phyloP scores from a whole-genome alignment of 768 basidiomycete species.

The Pholiota conissans region DNA sequence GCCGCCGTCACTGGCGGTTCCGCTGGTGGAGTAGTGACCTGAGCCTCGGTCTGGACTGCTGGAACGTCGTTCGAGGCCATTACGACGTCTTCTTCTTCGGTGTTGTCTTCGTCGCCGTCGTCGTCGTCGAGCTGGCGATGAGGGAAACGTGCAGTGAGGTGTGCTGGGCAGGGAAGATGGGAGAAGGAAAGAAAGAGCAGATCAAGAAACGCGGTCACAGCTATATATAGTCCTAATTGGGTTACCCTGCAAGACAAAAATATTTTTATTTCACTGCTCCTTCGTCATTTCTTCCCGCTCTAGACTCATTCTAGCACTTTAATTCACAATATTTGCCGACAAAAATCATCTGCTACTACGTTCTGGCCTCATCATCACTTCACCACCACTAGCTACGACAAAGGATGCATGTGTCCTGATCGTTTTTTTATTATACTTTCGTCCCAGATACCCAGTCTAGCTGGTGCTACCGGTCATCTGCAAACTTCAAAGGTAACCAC shows the following conservation, averaged over 20 bases:
- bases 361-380: too few relatives aligned
- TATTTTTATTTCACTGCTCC: not conserved
- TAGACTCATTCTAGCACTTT: too few relatives aligned
- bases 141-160: not conserved
- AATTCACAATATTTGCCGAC: too few relatives aligned
- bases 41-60: not conserved
- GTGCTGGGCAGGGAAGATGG: not conserved
- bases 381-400: too few relatives aligned
- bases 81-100: not conserved
- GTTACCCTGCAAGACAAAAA: not conserved
- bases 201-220: not conserved
- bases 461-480: not conserved
- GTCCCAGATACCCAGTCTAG: not conserved
- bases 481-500: not conserved
- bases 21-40: not conserved
- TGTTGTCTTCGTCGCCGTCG: too few relatives aligned
- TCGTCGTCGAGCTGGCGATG: not conserved
- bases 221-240: constrained; percentile 12
- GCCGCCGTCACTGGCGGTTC: constrained; percentile 6
- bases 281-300: not conserved
- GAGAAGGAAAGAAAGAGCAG: constrained; percentile 6
- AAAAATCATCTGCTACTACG: too few relatives aligned
- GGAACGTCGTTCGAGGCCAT: constrained; percentile 4
- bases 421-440: not conserved
- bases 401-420: too few relatives aligned